Evolutionary conservation across 306 rosid genomes (phyloP), one percentile per base, ranked within the genome.

Genomic region (Cicer bijugum): DNA sequence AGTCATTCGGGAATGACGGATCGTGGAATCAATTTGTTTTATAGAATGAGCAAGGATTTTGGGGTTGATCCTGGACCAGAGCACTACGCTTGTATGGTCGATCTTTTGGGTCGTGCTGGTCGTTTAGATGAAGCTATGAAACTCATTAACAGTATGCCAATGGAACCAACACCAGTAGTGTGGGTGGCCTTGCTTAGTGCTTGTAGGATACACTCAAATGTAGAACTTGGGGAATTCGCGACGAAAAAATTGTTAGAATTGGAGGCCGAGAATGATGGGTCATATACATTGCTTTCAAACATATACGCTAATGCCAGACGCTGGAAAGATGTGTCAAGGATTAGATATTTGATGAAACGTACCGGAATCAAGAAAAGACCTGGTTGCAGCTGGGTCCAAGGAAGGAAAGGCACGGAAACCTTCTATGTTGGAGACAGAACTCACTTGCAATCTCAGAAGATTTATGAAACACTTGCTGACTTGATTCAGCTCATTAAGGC

Each of bases 31-130:
- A 11, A 74, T 67, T 85, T 88, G 80, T 92, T 92, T 52, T 65
- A 89, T 69, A 75, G 78, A 81, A 88, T 90, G 92, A 82, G 56
- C 63, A 72, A 81, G 44, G 80, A 85, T 47, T 88, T 81, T 71
- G 91, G 91, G 52, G 82, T 92, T 62, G 69, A 72, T 74, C 98
- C 97, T 37, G 86, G 84, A 64, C 86, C 80, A 8, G 95, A 92
- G 78, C 98, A 92, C 78, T 90, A 89, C 78, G 95, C 95, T 66
- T 92, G 97, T 78, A 86, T 90, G 91, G 92, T 89, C 77, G 98
- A 90, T 85, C 95, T 90, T 63, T 81, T 86, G 67, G 98, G 98
- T 12, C 95, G 96, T 38, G 91, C 96, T 2, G 92, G 94, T 75
- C 88, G 80, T 59, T 70, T 92, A 23, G 78, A n/a, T 9, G 90